Evolutionary conservation across 1,284 basidiomycete species (phyloP), one percentile per base, ranked within the genome.

Genomic region (Volvariella volvacea): DNA sequence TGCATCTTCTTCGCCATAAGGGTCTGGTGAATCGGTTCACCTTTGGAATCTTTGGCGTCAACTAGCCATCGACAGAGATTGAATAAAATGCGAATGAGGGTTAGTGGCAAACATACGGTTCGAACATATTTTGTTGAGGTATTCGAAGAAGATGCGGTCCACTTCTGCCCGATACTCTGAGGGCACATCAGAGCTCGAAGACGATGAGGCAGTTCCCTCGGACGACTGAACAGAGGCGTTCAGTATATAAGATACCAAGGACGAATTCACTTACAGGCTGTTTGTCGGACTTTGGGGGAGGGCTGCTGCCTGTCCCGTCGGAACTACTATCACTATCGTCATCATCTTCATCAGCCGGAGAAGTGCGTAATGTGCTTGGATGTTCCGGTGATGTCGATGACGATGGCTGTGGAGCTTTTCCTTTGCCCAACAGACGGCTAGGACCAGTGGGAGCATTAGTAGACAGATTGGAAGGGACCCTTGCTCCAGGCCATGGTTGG

Each of bases 1-100:
- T 92, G 88, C 94, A 97, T 96, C 73, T 96, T 96, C 70, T 93
- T 93, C 1, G 94, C 89, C 96, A 98, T 99, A 54, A 99, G 75
- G 33, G 93, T 93, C 67, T 99, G 96, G 63, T 99, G 96, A 45
- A 99, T 92, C 39, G 89, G 84, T 63, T 99, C 95, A 46, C 96
- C 96, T 62, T 97, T 96, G 41, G 80, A 76, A 61, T 99, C 96
- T 39, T 82, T 88, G 14, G 88, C 86, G 47, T 97, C 92, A 64
- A 98, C 92, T 95, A 56, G 12, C 42, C 41, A 41, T 44, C 17
- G 46, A 49, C 42, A 19, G 39, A 9, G 34, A 46, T 14, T 21
- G 34, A 54, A 22, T 44, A 43, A 46, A 42, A 36, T 39, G 15
- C 34, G 19, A 36, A 7, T 20, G 7, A 8, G 34, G 15, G 7